phyloP scores from a whole-genome alignment of 768 basidiomycete genomes.

The Leccinum sublutescens region DNA sequence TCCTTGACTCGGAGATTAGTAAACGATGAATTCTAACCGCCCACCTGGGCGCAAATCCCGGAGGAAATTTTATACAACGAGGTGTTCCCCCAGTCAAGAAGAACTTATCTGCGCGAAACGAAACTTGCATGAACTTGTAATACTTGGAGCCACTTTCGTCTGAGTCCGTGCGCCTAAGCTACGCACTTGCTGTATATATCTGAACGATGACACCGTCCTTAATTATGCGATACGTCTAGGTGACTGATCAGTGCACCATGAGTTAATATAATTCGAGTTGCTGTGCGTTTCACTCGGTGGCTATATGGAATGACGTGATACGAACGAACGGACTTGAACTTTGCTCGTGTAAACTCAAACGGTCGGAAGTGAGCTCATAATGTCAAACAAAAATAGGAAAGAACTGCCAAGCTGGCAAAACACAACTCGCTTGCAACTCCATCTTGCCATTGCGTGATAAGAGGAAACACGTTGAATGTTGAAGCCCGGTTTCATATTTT shows the following conservation, averaged over 20 bases:
- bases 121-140: neutral
- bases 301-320: slow-evolving; percentile 31
- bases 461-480: slow-evolving; percentile 12
- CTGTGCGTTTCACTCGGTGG: slow-evolving; percentile 17
- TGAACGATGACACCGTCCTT: slow-evolving; percentile 18
- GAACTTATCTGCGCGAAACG: neutral
- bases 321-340: slow-evolving; percentile 23
- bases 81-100: slow-evolving; percentile 12
- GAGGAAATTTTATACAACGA: slow-evolving; percentile 10
- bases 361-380: slow-evolving; percentile 14
- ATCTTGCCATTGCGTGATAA: neutral
- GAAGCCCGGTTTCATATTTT: slow-evolving; percentile 10
- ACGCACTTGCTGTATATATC: slow-evolving; percentile 13
- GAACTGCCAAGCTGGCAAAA: slow-evolving; percentile 12
- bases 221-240: slow-evolving; percentile 17
- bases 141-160: slow-evolving; percentile 5
- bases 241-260: slow-evolving; percentile 9
- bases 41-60: neutral
- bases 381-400: neutral
- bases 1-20: neutral
- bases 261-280: slow-evolving; percentile 12
- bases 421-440: slow-evolving; percentile 13
- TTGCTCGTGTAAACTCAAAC: slow-evolving; percentile 12
- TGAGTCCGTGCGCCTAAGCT: slow-evolving; percentile 22
- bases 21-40: neutral